phyloP scores from a whole-genome alignment of 1,284 basidiomycete genomes.

The Porphyrellus sp. region DNA sequence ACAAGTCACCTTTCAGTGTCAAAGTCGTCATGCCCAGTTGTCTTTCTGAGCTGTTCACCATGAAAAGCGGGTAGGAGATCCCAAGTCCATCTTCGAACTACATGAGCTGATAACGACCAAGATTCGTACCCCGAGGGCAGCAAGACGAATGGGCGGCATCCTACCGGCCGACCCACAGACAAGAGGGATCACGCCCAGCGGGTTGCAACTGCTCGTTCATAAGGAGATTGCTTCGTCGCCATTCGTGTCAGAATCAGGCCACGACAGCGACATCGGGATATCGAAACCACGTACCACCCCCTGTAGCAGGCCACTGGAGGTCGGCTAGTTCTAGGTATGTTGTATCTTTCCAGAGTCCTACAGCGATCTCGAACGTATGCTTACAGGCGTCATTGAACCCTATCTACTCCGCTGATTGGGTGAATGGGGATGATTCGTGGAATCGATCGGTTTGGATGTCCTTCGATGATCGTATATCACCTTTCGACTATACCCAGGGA shows the following conservation, averaged over 20 bases:
- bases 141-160: neutral
- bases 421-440: neutral
- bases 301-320: neutral
- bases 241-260: neutral
- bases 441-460: neutral
- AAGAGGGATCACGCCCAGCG: no score
- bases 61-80: neutral
- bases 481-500: no score
- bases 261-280: neutral
- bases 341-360: neutral
- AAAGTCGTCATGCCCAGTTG: neutral
- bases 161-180: neutral
- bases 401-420: neutral
- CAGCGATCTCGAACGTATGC: neutral
- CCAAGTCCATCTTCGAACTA: neutral
- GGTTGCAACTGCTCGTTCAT: neutral
- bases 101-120: neutral
- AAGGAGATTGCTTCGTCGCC: neutral
- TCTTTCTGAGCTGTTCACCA: neutral
- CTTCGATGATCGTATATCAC: neutral
- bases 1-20: neutral
- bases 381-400: neutral
- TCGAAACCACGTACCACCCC: neutral
- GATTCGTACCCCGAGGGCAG: constrained; percentile 7
- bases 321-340: neutral